phyloP scores from a whole-genome alignment of 768 basidiomycete genomes.

The Neoboletus subvelutipes region DNA sequence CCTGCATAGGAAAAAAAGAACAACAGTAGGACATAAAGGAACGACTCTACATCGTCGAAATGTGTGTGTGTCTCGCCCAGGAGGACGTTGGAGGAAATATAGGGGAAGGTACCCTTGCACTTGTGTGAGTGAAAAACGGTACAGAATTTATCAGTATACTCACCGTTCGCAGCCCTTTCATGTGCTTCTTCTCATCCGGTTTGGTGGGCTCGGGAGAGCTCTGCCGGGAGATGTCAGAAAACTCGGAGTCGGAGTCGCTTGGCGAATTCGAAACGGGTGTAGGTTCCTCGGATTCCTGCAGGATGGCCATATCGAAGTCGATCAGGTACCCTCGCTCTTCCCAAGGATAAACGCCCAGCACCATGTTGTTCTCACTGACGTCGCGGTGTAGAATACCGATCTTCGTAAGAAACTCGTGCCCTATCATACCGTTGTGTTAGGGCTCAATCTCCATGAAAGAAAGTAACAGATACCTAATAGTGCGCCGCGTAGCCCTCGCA shows the following conservation, averaged over 20 bases:
- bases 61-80: background rate
- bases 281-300: background rate
- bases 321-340: conserved; percentile 14
- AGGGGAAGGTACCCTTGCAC: background rate
- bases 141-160: no score
- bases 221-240: background rate
- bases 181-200: background rate
- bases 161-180: background rate
- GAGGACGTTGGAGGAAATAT: conserved; percentile 14
- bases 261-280: background rate
- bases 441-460: background rate
- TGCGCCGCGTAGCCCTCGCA: background rate
- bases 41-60: conserved; percentile 16
- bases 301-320: conserved; percentile 28
- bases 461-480: background rate
- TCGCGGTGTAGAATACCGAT: background rate
- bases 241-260: background rate
- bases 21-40: conserved; percentile 16
- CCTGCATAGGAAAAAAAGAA: conserved; percentile 15
- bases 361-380: background rate
- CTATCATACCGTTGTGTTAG: background rate
- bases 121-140: background rate
- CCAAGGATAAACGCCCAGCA: background rate
- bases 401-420: conserved; percentile 14
- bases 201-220: no score